Evolutionary conservation across 352 stramenopile species (phyloP), one percentile per base, ranked within the genome.

Genomic region (Globisporangium iwayamae): DNA sequence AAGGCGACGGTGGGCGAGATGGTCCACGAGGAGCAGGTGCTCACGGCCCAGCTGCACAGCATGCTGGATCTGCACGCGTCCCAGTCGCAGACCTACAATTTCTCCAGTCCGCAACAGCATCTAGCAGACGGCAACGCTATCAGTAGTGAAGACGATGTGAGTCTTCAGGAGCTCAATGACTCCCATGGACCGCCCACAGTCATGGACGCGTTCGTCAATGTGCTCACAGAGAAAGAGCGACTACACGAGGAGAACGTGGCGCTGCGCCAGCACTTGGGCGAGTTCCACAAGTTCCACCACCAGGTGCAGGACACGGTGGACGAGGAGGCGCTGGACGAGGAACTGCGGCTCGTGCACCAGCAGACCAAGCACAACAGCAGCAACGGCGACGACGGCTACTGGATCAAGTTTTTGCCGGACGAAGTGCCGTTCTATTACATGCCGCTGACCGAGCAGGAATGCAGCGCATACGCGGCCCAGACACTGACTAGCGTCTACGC

Each of bases 201-300:
- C 39, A 34, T 43, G 53, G 38, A 43, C 30, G 25, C 25, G 10
- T 74, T 25, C 52, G 58, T 45, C 36, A 41, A 11, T 63, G 32
- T 36, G 4, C 5, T 60, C n/a, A 9, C 36, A 3, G 54, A 60
- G 54, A 60, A 48, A 50, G 36, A 60, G 20, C 50, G 59, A 20
- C 62, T 85, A 13, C 70, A 76, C 52, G 20, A 62, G 0, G 76
- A 79, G 54, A 85, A 85, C 63, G 64, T 61, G n/a, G 72, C 68
- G 8, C 60, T 85, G 10, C 50, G 48, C 9, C 51, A 75, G 1
- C 65, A 65, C 18, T 69, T 85, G 25, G 45, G 64, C 3, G 66
- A 56, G 1, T 71, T 77, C 59, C 48, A 70, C 30, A 70, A 63
- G 16, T 32, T 81, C 25, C 54, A 59, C 36, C 32, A 60, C 1